Evolutionary conservation across 78 protist genomes (phyloP).

Genomic region (Dictyostelium intermedium): DNA sequence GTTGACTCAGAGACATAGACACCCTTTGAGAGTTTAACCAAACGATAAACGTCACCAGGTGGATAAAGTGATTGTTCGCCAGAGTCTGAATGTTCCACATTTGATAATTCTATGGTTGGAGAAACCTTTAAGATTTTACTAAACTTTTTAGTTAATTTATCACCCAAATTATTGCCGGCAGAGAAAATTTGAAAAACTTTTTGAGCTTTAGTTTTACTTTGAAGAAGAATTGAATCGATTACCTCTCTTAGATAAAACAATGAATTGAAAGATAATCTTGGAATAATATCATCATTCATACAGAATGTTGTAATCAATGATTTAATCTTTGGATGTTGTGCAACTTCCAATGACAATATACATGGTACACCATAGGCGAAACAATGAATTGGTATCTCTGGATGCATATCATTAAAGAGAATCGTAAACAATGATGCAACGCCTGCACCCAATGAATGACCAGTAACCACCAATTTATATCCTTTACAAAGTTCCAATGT

Average conservation of each 20-base stretch:
- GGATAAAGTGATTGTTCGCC: conserved; percentile 57
- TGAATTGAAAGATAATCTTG: conserved; percentile 57
- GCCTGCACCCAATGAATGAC: conserved; percentile 79
- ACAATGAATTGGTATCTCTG: conserved; percentile 66
- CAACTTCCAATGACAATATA: conserved; percentile 38
- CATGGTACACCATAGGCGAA: conserved; percentile 73
- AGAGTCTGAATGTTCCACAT: conserved; percentile 22
- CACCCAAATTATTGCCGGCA: conserved; percentile 36
- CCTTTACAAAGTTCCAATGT: conserved; percentile 10
- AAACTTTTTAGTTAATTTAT: conserved; percentile 22
- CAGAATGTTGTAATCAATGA: conserved; percentile 26
- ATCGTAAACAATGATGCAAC: conserved; percentile 69
- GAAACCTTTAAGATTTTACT: conserved; percentile 68
- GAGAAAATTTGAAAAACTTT: conserved; percentile 63
- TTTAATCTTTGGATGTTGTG: neutral
- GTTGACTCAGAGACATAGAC: conserved; percentile 48
- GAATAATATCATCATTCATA: conserved; percentile 78
- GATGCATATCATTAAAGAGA: conserved; percentile 68
- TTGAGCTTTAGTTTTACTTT: conserved; percentile 58
- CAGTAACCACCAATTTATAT: conserved; percentile 52
- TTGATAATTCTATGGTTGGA: conserved; percentile 46
- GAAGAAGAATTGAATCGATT: conserved; percentile 19
- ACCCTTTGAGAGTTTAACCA: conserved; percentile 59
- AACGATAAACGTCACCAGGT: conserved; percentile 46
- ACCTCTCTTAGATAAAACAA: conserved; percentile 59